Conservation (phyloP, 768 basidiomycete species). For the Xanthoconium purpureum region DNA sequence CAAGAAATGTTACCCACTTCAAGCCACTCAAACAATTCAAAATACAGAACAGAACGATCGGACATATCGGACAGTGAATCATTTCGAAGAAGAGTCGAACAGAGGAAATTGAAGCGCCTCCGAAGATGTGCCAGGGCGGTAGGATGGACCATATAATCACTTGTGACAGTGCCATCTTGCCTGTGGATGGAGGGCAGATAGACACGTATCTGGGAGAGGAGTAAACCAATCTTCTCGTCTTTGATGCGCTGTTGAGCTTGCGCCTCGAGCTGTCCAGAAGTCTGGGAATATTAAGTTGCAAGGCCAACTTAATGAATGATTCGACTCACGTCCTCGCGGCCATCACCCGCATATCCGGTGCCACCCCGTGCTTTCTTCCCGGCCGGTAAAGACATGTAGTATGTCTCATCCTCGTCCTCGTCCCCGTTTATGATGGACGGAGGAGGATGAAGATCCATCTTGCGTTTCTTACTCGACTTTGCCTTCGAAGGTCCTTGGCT, state of each 20-base stretch:
- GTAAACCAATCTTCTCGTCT: conserved; percentile 67
- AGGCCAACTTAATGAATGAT: background rate
- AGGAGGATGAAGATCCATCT: conserved; percentile 30
- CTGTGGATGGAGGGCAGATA: conserved; percentile 84
- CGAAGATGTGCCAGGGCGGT: conserved; percentile 90
- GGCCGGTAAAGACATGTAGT: conserved; percentile 38
- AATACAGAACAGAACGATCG: conserved; percentile 79
- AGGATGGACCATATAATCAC: conserved; percentile 91
- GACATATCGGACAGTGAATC: conserved; percentile 96
- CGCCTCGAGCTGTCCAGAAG: conserved; percentile 77
- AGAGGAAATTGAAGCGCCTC: conserved; percentile 84
- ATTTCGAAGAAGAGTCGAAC: conserved; percentile 81
- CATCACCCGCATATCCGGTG: conserved; percentile 82
- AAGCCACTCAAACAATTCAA: conserved; percentile 88
- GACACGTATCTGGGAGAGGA: conserved; percentile 70
- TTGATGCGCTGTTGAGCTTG: conserved; percentile 65
- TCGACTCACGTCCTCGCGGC: conserved; percentile 76
- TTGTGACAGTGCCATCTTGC: conserved; percentile 69
- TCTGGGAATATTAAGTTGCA: conserved; percentile 42
- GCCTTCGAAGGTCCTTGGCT: conserved; percentile 24
- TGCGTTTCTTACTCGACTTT: conserved; percentile 42
- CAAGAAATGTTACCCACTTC: conserved; percentile 50
- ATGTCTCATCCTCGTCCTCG: conserved; percentile 55
- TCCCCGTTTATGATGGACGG: conserved; percentile 33
- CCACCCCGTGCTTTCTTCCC: conserved; percentile 76